Conservation (phyloP, 2,329 filamentous ascomycete species). For the Trichoderma pleuroti region DNA sequence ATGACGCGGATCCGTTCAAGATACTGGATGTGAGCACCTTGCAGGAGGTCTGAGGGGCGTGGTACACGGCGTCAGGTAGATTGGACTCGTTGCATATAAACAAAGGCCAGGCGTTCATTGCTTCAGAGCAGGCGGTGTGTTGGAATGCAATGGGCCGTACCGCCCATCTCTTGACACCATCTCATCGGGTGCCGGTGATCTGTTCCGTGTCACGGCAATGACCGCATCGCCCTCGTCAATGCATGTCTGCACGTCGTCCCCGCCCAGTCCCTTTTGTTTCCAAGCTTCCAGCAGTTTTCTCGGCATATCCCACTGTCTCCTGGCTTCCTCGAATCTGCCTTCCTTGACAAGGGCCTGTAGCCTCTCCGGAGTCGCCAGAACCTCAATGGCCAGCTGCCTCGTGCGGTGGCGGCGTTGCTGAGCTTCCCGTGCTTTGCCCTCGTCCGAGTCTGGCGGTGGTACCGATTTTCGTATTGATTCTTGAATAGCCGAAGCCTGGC, state of each 20-base stretch:
- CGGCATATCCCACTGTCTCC: slow-evolving; percentile 53
- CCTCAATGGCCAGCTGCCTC: slow-evolving; percentile 59
- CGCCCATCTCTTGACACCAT: slow-evolving; percentile 23
- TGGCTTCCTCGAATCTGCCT: slow-evolving; percentile 60
- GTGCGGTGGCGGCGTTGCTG: slow-evolving; percentile 37
- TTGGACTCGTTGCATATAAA: background rate
- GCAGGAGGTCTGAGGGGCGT: slow-evolving; percentile 23
- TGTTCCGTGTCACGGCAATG: slow-evolving; percentile 29
- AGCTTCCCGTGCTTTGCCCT: slow-evolving; percentile 34
- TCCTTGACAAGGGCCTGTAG: slow-evolving; percentile 56
- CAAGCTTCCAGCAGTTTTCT: slow-evolving; percentile 50
- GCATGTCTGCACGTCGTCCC: slow-evolving; percentile 50
- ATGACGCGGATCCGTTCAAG: slow-evolving; percentile 84
- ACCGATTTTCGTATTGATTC: slow-evolving; percentile 48
- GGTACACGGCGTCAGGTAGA: background rate
- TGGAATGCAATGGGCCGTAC: background rate
- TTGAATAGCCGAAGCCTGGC: slow-evolving; percentile 53
- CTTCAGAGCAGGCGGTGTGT: background rate
- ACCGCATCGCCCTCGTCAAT: slow-evolving; percentile 54
- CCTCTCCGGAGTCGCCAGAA: slow-evolving; percentile 57
- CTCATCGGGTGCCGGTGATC: slow-evolving; percentile 17
- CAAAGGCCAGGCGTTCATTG: background rate
- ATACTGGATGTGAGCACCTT: slow-evolving; percentile 57
- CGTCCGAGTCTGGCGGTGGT: slow-evolving; percentile 43
- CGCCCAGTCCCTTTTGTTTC: slow-evolving; percentile 54